These are phyloP conservation scores for Podaxis sp. DNA, from an alignment of 768 basidiomycete species.

Conservation along the genomic window DNA sequence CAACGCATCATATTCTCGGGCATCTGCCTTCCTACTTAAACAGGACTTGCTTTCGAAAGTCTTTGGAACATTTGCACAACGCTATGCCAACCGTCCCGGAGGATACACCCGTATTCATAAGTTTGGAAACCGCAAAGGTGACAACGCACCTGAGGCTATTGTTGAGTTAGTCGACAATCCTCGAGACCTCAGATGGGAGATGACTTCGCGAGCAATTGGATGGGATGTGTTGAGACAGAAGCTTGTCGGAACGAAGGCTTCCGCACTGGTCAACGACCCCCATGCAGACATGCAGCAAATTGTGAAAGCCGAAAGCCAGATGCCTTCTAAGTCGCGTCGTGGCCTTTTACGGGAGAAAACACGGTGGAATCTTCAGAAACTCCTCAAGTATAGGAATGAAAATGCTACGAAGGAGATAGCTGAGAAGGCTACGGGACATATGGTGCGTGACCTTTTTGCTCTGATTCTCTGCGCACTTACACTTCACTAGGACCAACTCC, in stretches of 20 bases:
- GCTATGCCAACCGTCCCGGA: constrained; percentile 81
- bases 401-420: constrained; percentile 47
- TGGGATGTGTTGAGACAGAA: constrained; percentile 71
- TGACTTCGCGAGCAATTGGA: constrained; percentile 85
- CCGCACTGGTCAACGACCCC: constrained; percentile 50
- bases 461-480: constrained; percentile 11
- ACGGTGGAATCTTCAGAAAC: constrained; percentile 73
- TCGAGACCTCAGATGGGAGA: constrained; percentile 81
- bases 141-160: constrained; percentile 91
- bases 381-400: constrained; percentile 55
- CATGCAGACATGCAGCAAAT: constrained; percentile 42
- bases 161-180: constrained; percentile 96
- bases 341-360: constrained; percentile 60
- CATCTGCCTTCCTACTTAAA: constrained; percentile 77
- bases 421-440: constrained; percentile 59
- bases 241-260: constrained; percentile 42
- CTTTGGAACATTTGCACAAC: constrained; percentile 73
- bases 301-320: constrained; percentile 45
- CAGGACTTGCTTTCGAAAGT: constrained; percentile 75
- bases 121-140: constrained; percentile 85
- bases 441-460: constrained; percentile 45
- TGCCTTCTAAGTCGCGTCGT: constrained; percentile 33
- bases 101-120: constrained; percentile 96
- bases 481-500: constrained; percentile 53
- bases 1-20: constrained; percentile 64